These are phyloP conservation scores for Naganishia sp. DNA, from an alignment of 1,284 basidiomycete species.

Conservation along the genomic window DNA sequence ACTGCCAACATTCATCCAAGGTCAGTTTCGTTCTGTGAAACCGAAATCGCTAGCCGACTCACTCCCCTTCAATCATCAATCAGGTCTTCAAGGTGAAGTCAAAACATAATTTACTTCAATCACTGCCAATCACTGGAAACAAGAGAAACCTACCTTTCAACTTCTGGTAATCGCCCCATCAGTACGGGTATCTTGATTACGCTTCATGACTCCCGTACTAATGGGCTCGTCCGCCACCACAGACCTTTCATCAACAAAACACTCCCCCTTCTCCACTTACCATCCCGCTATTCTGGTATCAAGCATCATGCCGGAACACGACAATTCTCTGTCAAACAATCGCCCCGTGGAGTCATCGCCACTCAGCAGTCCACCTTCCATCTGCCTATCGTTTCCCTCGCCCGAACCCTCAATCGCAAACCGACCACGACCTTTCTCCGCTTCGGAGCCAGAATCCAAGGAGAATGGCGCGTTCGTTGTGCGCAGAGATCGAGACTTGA, in stretches of 20 bases:
- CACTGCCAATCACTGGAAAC: no score
- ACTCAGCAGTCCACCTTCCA: slow-evolving; percentile 14
- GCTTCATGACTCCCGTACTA: no score
- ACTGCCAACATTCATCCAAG: no score
- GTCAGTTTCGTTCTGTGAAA: no score
- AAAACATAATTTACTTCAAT: no score
- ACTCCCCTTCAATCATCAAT: neutral
- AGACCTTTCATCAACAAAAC: neutral
- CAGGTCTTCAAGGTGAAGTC: slow-evolving; percentile 6
- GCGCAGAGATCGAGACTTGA: no score
- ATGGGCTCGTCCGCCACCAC: neutral
- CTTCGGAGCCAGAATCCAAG: neutral
- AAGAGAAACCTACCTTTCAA: no score
- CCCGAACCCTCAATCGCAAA: neutral
- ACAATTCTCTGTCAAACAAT: neutral
- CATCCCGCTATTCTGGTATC: neutral
- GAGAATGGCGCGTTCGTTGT: no score
- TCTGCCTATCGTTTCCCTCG: neutral
- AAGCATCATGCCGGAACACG: slow-evolving; percentile 3
- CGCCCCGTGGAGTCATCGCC: neutral
- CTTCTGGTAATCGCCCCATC: no score
- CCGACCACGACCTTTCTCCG: neutral
- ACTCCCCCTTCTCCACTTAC: neutral
- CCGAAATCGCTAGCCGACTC: no score
- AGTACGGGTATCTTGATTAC: no score